These are phyloP conservation scores for Paramyrothecium sp. DNA, from an alignment of 2,329 filamentous ascomycete species.

Conservation along the genomic window DNA sequence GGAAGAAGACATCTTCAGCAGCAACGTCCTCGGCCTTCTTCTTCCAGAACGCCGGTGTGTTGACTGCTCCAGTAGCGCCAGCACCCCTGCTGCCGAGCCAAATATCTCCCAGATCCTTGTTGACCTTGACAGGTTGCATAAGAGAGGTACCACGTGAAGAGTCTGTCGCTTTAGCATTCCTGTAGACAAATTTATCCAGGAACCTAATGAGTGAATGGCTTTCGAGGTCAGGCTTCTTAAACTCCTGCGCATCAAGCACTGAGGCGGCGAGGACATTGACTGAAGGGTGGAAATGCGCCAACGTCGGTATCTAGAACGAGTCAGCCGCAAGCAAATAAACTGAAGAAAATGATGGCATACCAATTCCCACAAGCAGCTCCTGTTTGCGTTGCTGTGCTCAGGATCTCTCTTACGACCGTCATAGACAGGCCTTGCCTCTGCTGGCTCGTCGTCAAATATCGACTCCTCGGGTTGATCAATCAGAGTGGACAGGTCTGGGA, in stretches of 20 bases:
- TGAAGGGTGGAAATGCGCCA: constrained; percentile 85
- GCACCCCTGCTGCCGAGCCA: constrained; percentile 52
- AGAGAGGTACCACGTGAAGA: constrained; percentile 78
- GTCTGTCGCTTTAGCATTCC: constrained; percentile 75
- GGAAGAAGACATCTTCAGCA: constrained; percentile 96
- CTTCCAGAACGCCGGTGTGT: constrained; percentile 87
- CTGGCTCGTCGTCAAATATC: constrained; percentile 59
- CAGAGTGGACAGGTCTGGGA: constrained; percentile 77
- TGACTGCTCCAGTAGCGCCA: constrained; percentile 53
- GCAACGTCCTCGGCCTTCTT: constrained; percentile 85
- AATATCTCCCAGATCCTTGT: constrained; percentile 52
- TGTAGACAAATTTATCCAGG: constrained; percentile 97
- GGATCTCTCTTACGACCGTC: constrained; percentile 91
- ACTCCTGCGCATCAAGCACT: constrained; percentile 68
- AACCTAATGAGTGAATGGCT: constrained; percentile 93
- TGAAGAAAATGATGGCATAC: constrained; percentile 42
- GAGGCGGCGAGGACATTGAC: constrained; percentile 79
- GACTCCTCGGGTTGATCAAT: constrained; percentile 76
- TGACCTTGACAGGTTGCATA: constrained; percentile 81
- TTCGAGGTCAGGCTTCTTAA: constrained; percentile 85
- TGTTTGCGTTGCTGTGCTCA: constrained; percentile 88
- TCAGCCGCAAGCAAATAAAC: constrained; percentile 13
- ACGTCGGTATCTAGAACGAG: constrained; percentile 28
- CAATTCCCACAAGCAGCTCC: constrained; percentile 90
- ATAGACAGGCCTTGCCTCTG: constrained; percentile 50